A percentile compares a stretch with the other conserved stretches of the same genome.
Evolutionary conservation across 2,329 filamentous ascomycete species (phyloP).

Genomic region (Aureobasidium namibiae): DNA sequence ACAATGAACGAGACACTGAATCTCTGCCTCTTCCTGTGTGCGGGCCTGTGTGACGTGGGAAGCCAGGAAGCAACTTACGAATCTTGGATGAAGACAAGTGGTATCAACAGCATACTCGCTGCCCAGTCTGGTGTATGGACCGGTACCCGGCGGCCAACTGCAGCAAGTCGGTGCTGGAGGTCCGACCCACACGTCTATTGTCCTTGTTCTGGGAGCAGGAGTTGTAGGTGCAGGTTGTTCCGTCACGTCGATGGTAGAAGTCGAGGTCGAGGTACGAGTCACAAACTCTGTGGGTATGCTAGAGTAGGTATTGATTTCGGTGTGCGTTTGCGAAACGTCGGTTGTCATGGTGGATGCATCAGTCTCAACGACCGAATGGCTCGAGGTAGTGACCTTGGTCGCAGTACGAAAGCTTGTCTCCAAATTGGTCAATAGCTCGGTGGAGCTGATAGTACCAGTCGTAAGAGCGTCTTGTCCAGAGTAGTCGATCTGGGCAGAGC

Average conservation of each 20-base stretch:
- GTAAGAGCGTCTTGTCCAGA: not conserved
- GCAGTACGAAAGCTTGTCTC: not conserved
- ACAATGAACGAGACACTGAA: too few relatives aligned
- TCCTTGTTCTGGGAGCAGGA: not conserved
- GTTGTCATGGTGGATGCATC: not conserved
- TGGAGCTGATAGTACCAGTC: not conserved
- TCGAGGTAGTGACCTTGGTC: not conserved
- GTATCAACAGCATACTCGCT: not conserved
- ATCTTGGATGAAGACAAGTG: not conserved
- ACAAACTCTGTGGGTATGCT: not conserved
- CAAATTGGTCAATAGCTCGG: not conserved
- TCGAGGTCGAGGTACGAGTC: not conserved
- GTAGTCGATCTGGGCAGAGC: not conserved
- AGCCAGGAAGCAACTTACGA: not conserved
- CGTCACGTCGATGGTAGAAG: not conserved
- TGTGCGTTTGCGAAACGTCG: not conserved
- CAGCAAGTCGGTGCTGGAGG: not conserved
- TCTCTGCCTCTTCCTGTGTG: too few relatives aligned
- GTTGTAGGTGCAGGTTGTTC: not conserved
- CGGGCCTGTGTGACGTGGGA: too few relatives aligned
- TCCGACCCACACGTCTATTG: not conserved
- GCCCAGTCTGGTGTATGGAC: too few relatives aligned
- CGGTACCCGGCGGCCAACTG: too few relatives aligned
- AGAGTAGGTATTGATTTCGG: not conserved
- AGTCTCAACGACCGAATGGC: not conserved